phyloP scores from a whole-genome alignment of 805 yeast species.

The Wickerhamiella hasegawae region DNA sequence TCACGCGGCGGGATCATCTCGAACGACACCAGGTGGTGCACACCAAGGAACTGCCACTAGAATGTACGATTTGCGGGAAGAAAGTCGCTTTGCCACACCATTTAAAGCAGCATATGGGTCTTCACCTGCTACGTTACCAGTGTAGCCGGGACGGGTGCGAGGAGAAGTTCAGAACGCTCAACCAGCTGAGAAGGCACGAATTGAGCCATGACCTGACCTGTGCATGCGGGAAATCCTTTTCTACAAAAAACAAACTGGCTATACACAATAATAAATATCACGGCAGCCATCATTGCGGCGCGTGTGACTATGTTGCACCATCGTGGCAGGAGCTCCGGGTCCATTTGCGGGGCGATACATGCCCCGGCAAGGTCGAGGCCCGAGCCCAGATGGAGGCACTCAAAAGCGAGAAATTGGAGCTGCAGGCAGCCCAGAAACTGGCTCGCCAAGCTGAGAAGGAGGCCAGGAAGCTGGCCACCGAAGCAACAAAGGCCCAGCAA shows the following conservation, averaged over 20 bases:
- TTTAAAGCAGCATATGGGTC: conserved; percentile 61
- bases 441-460: too few relatives aligned
- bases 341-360: background rate
- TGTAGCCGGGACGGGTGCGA: conserved; percentile 50
- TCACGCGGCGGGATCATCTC: conserved; percentile 65
- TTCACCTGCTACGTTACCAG: conserved; percentile 52
- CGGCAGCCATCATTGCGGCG: conserved; percentile 22
- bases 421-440: background rate
- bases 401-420: background rate
- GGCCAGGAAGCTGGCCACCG: too few relatives aligned
- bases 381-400: background rate
- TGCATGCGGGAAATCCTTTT: conserved; percentile 48
- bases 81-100: conserved; percentile 75
- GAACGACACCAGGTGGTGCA: conserved; percentile 61
- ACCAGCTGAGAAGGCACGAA: conserved; percentile 58
- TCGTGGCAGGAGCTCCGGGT: background rate
- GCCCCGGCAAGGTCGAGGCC: background rate
- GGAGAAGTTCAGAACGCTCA: conserved; percentile 58
- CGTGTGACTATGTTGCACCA: conserved; percentile 9
- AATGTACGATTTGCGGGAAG: conserved; percentile 61
- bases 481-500: too few relatives aligned
- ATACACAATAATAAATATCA: conserved; percentile 57
- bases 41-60: conserved; percentile 45
- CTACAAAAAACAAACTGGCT: conserved; percentile 46
- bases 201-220: conserved; percentile 21